Percentiles rank a stretch among this genome's conserved stretches.
phyloP scores from a whole-genome alignment of 2,329 filamentous ascomycete species.

The Grosmannia clavigera region DNA sequence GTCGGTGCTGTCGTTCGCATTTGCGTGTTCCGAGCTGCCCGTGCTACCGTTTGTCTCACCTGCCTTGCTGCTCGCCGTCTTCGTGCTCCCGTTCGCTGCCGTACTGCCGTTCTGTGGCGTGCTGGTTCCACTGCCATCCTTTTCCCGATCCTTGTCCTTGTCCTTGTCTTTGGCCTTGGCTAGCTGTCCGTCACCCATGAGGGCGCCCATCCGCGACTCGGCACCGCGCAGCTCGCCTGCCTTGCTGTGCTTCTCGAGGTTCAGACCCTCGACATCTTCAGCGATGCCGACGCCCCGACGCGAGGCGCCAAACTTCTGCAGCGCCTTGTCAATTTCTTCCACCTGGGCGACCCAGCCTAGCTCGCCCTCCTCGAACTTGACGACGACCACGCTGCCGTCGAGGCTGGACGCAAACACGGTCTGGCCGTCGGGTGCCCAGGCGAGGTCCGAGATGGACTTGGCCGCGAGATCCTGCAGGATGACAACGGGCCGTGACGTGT shows the following conservation, averaged over 20 bases:
- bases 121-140: not conserved
- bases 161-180: slow-evolving; percentile 22
- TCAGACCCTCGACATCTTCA: slow-evolving; percentile 79
- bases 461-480: slow-evolving; percentile 78
- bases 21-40: not conserved
- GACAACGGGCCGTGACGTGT: slow-evolving; percentile 79
- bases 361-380: slow-evolving; percentile 76
- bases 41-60: slow-evolving; percentile 17
- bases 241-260: slow-evolving; percentile 84
- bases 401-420: slow-evolving; percentile 76
- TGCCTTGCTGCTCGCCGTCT: slow-evolving; percentile 2
- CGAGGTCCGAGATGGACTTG: slow-evolving; percentile 87
- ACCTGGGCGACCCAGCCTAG: slow-evolving; percentile 77
- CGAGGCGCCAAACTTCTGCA: slow-evolving; percentile 85
- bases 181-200: slow-evolving; percentile 74
- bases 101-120: not conserved
- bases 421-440: slow-evolving; percentile 87
- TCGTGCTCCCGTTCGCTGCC: not conserved
- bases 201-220: slow-evolving; percentile 91
- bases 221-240: slow-evolving; percentile 80
- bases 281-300: slow-evolving; percentile 81
- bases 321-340: slow-evolving; percentile 81
- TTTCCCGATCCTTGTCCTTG: slow-evolving; percentile 17
- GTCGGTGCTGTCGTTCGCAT: slow-evolving; percentile 16
- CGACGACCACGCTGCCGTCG: slow-evolving; percentile 75